Percentiles rank a stretch among this genome's conserved stretches.
phyloP scores from a whole-genome alignment of 768 basidiomycete genomes.

The Mycena vitilis region DNA sequence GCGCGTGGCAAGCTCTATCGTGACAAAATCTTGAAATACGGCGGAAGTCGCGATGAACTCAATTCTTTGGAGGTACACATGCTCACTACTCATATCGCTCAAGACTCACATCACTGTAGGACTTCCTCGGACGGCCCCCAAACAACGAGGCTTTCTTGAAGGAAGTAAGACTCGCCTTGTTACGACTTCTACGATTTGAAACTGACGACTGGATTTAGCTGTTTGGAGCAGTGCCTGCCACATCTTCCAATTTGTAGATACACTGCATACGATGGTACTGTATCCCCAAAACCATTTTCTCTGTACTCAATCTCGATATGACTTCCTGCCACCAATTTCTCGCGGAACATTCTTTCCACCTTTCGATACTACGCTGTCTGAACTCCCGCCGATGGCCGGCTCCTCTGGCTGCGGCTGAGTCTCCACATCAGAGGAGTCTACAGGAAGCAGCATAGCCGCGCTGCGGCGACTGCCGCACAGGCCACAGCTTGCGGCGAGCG shows the following conservation, averaged over 20 bases:
- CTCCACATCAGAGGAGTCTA: too few relatives aligned
- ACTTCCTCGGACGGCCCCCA: slow-evolving; percentile 82
- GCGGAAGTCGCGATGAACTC: slow-evolving; percentile 84
- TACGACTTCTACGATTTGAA: too few relatives aligned
- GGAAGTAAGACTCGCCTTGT: slow-evolving; percentile 42
- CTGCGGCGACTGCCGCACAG: too few relatives aligned
- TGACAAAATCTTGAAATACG: slow-evolving; percentile 77
- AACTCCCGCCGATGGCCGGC: too few relatives aligned
- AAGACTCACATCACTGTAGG: slow-evolving; percentile 51
- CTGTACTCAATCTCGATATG: background rate
- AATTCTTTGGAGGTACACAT: slow-evolving; percentile 76
- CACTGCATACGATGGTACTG: too few relatives aligned
- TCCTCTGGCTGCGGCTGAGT: too few relatives aligned
- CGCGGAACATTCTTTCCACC: too few relatives aligned
- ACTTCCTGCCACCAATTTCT: too few relatives aligned
- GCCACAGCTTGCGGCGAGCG: too few relatives aligned
- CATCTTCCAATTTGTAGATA: slow-evolving; percentile 11
- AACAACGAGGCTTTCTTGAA: slow-evolving; percentile 81
- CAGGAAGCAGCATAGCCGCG: too few relatives aligned
- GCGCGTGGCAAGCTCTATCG: slow-evolving; percentile 75
- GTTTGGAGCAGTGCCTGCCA: slow-evolving; percentile 56
- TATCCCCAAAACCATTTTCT: background rate
- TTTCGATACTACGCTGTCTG: too few relatives aligned
- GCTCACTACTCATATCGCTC: background rate
- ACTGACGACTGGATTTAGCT: slow-evolving; percentile 39